Conservation (phyloP, 2,329 filamentous ascomycete species). For the Cladosporium sp. region DNA sequence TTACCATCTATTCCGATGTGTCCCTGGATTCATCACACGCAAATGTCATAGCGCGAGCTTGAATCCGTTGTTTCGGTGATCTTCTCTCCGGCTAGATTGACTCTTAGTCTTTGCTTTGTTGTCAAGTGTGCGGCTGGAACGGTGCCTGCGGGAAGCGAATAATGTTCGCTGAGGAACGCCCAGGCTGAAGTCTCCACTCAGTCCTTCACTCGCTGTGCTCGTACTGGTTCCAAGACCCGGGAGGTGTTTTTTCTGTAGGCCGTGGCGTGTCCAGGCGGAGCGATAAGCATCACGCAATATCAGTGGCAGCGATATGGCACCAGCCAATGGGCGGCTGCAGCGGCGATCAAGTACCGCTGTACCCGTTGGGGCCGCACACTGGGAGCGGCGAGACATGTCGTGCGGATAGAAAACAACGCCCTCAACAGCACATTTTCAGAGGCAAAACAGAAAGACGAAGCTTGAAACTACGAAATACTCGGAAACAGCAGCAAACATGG, state of each 20-base stretch:
- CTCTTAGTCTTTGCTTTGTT: conserved; percentile 1
- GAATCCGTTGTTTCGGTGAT: not conserved
- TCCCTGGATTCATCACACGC: not conserved
- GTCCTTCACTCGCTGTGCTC: not conserved
- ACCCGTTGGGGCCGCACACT: conserved; percentile 7
- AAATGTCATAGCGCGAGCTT: not conserved
- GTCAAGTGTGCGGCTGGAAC: conserved; percentile 2
- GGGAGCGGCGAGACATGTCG: not conserved
- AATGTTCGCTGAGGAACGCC: not conserved
- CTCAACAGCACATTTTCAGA: not conserved
- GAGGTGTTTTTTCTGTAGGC: not conserved
- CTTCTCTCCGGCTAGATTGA: not conserved
- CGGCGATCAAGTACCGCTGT: conserved; percentile 6
- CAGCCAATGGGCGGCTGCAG: not conserved
- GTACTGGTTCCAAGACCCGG: not conserved
- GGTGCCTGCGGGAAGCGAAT: conserved; percentile 2
- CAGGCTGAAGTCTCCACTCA: not conserved
- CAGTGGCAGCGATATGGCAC: not conserved
- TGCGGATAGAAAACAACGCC: not conserved
- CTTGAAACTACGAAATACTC: not conserved
- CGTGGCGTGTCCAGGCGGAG: not conserved
- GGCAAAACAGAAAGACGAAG: not conserved
- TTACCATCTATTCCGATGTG: not conserved
- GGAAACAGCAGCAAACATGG: not conserved
- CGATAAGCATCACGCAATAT: conserved; percentile 12